These are phyloP conservation scores for Paracoccidioides lutzii DNA, from an alignment of 2,329 filamentous ascomycete species.

Conservation along the genomic window DNA sequence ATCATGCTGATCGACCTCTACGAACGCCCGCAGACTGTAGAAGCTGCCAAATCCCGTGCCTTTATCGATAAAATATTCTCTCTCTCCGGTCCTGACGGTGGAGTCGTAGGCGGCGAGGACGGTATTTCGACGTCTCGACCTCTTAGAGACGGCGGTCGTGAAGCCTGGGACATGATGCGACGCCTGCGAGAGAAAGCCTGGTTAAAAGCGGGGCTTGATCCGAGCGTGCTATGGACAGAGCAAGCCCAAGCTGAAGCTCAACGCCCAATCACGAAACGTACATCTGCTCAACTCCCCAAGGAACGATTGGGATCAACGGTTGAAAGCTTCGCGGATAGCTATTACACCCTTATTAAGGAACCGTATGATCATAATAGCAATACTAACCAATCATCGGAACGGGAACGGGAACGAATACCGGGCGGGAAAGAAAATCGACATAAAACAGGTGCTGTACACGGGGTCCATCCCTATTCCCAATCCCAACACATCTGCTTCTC, in stretches of 20 bases:
- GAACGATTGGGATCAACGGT: slow-evolving; percentile 6
- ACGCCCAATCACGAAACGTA: not conserved
- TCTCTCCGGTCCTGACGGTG: slow-evolving; percentile 32
- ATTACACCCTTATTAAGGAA: slow-evolving; percentile 12
- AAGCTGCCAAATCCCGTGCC: slow-evolving; percentile 33
- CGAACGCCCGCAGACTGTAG: slow-evolving; percentile 33
- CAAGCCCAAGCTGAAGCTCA: slow-evolving; percentile 30
- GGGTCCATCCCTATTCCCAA: not conserved
- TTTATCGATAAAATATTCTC: slow-evolving; percentile 37
- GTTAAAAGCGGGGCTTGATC: slow-evolving; percentile 37
- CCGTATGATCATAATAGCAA: slow-evolving; percentile 5
- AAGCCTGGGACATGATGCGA: slow-evolving; percentile 38
- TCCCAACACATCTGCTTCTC: not conserved
- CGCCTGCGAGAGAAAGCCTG: slow-evolving; percentile 35
- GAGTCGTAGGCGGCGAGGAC: slow-evolving; percentile 35
- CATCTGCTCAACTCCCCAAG: not conserved
- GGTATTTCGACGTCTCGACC: slow-evolving; percentile 32
- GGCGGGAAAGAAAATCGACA: not conserved
- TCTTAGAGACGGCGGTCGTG: slow-evolving; percentile 35
- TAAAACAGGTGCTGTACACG: not conserved
- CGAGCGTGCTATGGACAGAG: slow-evolving; percentile 35
- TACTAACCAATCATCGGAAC: not conserved
- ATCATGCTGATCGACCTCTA: slow-evolving; percentile 39
- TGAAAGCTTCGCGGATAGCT: slow-evolving; percentile 9
- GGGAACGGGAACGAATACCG: not conserved